Conservation (phyloP, 2,329 filamentous ascomycete genomes). For the Talaromyces rugulosus region DNA sequence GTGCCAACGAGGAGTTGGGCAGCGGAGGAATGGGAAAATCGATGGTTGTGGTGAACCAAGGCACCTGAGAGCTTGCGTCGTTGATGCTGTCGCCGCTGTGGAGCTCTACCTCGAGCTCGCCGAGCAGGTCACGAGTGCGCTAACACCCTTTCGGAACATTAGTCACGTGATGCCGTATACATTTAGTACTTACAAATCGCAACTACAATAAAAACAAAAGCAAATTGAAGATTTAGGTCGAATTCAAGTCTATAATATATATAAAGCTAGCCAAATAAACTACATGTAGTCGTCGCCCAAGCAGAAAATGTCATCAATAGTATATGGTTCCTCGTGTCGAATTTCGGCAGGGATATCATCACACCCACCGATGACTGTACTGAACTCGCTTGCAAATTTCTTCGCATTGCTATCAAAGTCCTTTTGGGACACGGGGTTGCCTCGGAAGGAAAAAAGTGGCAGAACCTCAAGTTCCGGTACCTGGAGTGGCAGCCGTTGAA, state of each 20-base stretch:
- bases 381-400: conserved; percentile 58
- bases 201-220: background rate
- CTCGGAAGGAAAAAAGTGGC: conserved; percentile 63
- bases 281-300: conserved; percentile 27
- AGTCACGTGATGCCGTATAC: background rate
- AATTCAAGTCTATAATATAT: background rate
- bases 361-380: conserved; percentile 65
- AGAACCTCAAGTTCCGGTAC: conserved; percentile 47
- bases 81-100: conserved; percentile 1
- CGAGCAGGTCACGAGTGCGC: background rate
- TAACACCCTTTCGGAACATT: background rate
- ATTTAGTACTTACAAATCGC: background rate
- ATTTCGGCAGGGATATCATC: conserved; percentile 30
- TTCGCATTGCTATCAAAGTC: conserved; percentile 40
- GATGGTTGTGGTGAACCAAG: background rate
- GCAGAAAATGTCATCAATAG: conserved; percentile 64
- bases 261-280: background rate
- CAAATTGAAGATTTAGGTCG: background rate
- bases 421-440: conserved; percentile 39
- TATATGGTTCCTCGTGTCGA: conserved; percentile 22
- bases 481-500: conserved; percentile 43
- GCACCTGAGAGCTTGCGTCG: conserved; percentile 1
- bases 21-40: background rate
- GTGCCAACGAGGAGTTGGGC: background rate
- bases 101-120: background rate